Conservation (phyloP, 2,329 filamentous ascomycete genomes). For the Bimuria novae-zelandiae region DNA sequence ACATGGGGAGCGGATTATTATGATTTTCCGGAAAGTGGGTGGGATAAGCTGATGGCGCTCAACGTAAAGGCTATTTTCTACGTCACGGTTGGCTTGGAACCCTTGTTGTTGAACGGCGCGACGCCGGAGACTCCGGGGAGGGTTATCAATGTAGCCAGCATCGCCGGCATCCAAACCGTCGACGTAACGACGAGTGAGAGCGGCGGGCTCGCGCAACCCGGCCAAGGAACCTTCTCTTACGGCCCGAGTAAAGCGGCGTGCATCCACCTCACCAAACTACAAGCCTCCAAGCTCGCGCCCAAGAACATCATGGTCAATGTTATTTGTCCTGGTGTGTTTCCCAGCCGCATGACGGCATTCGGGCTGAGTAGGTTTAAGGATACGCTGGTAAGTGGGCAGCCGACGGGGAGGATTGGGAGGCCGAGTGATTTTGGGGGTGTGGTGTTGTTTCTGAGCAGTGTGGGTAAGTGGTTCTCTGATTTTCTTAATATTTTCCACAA, state of each 20-base stretch:
- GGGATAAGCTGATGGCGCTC: constrained; percentile 61
- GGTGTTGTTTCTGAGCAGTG: constrained; percentile 50
- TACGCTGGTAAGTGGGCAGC: constrained; percentile 52
- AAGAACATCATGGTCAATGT: constrained; percentile 59
- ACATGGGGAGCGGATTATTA: constrained; percentile 62
- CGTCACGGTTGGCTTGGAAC: constrained; percentile 52
- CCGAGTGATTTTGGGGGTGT: constrained; percentile 55
- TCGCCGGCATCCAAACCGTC: constrained; percentile 50
- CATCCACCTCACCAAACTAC: constrained; percentile 58
- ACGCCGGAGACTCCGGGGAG: constrained; percentile 50
- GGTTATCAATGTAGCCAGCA: constrained; percentile 60
- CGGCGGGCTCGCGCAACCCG: constrained; percentile 59
- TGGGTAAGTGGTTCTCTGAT: no score
- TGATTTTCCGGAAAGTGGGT: constrained; percentile 61
- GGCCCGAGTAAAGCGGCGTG: constrained; percentile 59
- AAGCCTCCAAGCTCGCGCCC: constrained; percentile 56
- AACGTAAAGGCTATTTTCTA: constrained; percentile 62
- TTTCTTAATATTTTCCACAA: no score
- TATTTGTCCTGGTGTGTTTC: constrained; percentile 53
- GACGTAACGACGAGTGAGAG: constrained; percentile 53
- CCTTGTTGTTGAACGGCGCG: constrained; percentile 53
- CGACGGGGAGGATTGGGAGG: constrained; percentile 53
- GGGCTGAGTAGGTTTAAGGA: constrained; percentile 57
- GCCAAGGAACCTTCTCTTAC: constrained; percentile 55
- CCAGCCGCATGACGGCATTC: constrained; percentile 60